phyloP scores from a whole-genome alignment of 2,329 filamentous ascomycete genomes.

The Penicillium thymicola region DNA sequence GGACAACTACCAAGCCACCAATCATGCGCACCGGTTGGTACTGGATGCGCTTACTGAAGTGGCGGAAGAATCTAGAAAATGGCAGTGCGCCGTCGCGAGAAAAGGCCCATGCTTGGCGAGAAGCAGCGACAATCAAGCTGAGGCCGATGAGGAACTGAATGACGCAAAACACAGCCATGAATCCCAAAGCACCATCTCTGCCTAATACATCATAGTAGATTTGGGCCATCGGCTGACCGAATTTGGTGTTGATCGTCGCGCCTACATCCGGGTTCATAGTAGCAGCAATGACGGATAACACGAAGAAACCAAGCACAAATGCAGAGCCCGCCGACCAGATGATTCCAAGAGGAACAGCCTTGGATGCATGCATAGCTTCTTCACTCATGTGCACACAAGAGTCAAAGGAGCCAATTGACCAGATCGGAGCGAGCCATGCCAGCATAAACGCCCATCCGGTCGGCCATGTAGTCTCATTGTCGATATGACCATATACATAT shows the following conservation, averaged over 20 bases:
- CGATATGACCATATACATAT: constrained; percentile 56
- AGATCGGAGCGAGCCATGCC: constrained; percentile 60
- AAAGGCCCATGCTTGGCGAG: constrained; percentile 62
- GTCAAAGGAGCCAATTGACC: constrained; percentile 56
- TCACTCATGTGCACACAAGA: constrained; percentile 60
- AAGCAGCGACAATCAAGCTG: constrained; percentile 56
- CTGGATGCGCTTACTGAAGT: constrained; percentile 53
- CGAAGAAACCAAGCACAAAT: constrained; percentile 52
- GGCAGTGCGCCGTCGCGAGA: constrained; percentile 61
- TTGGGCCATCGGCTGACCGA: constrained; percentile 60
- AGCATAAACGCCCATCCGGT: constrained; percentile 59
- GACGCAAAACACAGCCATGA: constrained; percentile 59
- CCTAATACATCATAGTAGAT: constrained; percentile 61
- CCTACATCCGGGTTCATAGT: constrained; percentile 54
- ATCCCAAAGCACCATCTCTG: constrained; percentile 56
- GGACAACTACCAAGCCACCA: constrained; percentile 52
- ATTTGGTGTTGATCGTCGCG: constrained; percentile 47
- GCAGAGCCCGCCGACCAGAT: constrained; percentile 41
- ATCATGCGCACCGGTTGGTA: constrained; percentile 58
- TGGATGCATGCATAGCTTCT: constrained; percentile 59
- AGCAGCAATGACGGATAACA: constrained; percentile 57
- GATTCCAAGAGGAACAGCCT: constrained; percentile 59
- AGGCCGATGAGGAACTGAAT: constrained; percentile 62
- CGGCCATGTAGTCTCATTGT: constrained; percentile 59
- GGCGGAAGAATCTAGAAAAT: constrained; percentile 57